These are phyloP conservation scores for Neurospora africana DNA, from an alignment of 495 filamentous ascomycete genomes.

Conservation along the genomic window DNA sequence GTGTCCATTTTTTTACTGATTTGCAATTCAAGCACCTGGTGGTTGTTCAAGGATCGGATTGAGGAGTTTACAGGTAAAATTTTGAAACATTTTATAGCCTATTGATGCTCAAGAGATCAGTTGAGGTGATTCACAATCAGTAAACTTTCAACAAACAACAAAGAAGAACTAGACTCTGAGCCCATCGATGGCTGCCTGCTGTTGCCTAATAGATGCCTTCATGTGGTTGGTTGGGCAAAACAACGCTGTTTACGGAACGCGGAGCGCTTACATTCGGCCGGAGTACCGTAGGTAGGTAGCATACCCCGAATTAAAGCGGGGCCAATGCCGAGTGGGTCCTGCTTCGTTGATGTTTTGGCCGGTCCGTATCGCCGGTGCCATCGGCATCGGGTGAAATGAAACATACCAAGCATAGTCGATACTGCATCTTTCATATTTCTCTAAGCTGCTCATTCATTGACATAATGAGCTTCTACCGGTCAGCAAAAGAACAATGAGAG, in stretches of 20 bases:
- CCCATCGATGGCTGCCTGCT: background rate
- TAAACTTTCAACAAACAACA: background rate
- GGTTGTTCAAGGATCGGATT: no score
- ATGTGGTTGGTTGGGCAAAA: background rate
- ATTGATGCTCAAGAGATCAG: background rate
- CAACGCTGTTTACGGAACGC: background rate
- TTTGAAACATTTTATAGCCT: background rate
- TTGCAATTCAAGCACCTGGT: no score
- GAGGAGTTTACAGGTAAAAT: background rate
- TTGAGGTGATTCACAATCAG: background rate
- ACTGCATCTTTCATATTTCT: background rate
- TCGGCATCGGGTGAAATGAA: background rate
- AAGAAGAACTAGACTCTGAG: background rate
- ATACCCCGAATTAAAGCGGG: background rate
- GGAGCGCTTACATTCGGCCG: background rate
- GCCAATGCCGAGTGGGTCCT: background rate
- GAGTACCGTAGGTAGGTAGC: background rate
- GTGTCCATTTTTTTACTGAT: slow-evolving; percentile 12
- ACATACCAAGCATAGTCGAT: no score
- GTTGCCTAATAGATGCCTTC: background rate
- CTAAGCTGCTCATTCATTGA: background rate
- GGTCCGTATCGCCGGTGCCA: background rate
- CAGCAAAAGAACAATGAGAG: background rate
- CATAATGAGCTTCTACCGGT: background rate
- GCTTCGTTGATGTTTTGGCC: background rate